phyloP scores from a whole-genome alignment of 2,329 filamentous ascomycete genomes.

The Clarireedia monteithiana region DNA sequence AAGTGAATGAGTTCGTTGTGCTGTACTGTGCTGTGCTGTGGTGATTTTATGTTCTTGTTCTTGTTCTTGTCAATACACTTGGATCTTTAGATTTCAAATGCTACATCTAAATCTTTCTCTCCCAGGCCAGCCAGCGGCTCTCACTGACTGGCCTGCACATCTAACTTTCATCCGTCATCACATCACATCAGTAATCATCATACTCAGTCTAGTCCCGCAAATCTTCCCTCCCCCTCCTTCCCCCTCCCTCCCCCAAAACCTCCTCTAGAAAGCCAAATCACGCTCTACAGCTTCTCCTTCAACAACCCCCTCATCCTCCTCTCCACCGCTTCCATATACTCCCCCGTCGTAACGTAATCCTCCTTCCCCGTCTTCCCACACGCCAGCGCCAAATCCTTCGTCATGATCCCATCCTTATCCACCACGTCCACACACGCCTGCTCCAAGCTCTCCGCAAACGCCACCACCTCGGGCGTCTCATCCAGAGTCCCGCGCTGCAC shows the following conservation, averaged over 20 bases:
- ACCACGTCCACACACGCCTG: slow-evolving; percentile 91
- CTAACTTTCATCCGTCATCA: too few relatives aligned
- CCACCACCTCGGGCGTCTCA: slow-evolving; percentile 80
- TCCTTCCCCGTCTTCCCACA: slow-evolving; percentile 79
- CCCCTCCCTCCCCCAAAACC: background rate
- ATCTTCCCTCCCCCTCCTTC: background rate
- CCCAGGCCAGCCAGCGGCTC: too few relatives aligned
- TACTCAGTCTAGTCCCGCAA: background rate
- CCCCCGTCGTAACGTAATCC: slow-evolving; percentile 83
- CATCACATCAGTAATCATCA: background rate
- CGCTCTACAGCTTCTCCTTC: slow-evolving; percentile 61
- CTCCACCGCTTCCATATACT: slow-evolving; percentile 92
- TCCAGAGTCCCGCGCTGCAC: slow-evolving; percentile 91
- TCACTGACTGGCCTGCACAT: too few relatives aligned
- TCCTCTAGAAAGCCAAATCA: background rate
- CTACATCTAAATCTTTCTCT: too few relatives aligned
- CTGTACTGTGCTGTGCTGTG: too few relatives aligned
- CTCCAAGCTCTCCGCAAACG: slow-evolving; percentile 88
- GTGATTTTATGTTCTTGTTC: too few relatives aligned
- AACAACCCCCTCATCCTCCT: slow-evolving; percentile 73
- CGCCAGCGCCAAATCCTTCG: slow-evolving; percentile 94
- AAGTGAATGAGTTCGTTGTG: too few relatives aligned
- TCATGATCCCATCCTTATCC: slow-evolving; percentile 93
- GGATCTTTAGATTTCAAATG: too few relatives aligned
- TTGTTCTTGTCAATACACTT: too few relatives aligned